Evolutionary conservation across 768 basidiomycete genomes (phyloP).

Genomic region (Ramaria sp.): DNA sequence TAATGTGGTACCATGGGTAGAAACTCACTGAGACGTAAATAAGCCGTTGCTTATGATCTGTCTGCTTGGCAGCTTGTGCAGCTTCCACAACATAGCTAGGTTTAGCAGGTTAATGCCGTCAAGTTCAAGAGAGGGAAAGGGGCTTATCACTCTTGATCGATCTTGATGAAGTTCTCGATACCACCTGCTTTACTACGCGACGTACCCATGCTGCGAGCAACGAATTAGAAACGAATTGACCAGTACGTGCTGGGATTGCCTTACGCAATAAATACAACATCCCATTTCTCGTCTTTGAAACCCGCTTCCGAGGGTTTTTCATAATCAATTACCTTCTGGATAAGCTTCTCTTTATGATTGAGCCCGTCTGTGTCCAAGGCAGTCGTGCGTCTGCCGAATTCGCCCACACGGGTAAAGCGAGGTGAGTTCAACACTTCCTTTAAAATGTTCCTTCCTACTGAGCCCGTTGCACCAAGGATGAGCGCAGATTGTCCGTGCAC

Average conservation of each 20-base stretch:
- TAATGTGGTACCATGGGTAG: neutral
- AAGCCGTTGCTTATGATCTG: slow-evolving; percentile 41
- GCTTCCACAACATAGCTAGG: slow-evolving; percentile 64
- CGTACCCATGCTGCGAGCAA: slow-evolving; percentile 46
- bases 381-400: slow-evolving; percentile 60
- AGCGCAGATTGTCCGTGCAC: slow-evolving; percentile 36
- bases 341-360: slow-evolving; percentile 41
- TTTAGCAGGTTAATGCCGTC: too few relatives aligned
- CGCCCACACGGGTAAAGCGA: slow-evolving; percentile 32
- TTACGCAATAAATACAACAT: slow-evolving; percentile 64
- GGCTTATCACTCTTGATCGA: slow-evolving; percentile 52
- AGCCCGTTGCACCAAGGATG: slow-evolving; percentile 67
- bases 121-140: too few relatives aligned
- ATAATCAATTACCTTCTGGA: slow-evolving; percentile 59
- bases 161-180: slow-evolving; percentile 58
- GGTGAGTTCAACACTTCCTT: slow-evolving; percentile 44
- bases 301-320: slow-evolving; percentile 48
- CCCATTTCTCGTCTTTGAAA: slow-evolving; percentile 50
- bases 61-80: slow-evolving; percentile 52
- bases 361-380: slow-evolving; percentile 10
- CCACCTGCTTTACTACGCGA: slow-evolving; percentile 50
- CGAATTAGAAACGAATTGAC: neutral
- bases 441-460: slow-evolving; percentile 51
- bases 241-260: slow-evolving; percentile 10
- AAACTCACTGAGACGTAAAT: slow-evolving; percentile 58